phyloP scores from a whole-genome alignment of 192 early-diverging fungal species.

The Mortierella hygrophila region DNA sequence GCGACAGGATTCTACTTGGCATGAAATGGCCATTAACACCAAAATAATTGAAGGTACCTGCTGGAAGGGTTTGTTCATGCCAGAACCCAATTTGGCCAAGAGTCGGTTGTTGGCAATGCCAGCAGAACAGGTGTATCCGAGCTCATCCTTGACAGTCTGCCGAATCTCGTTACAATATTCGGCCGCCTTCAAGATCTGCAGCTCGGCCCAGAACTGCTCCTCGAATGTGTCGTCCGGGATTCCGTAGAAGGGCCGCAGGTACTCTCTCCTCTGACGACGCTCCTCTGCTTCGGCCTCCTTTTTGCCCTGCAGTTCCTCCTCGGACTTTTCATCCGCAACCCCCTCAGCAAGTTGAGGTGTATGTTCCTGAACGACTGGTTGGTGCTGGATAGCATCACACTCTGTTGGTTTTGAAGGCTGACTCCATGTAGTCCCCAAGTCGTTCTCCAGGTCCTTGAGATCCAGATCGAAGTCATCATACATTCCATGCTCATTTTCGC shows the following conservation, averaged over 20 bases:
- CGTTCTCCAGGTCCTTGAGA: conserved; percentile 20
- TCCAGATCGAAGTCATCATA: conserved; percentile 39
- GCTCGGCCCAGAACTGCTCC: conserved; percentile 76
- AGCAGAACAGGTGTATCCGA: conserved; percentile 85
- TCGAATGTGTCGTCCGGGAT: conserved; percentile 48
- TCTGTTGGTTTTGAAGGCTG: not conserved
- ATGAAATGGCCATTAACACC: not conserved
- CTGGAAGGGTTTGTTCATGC: conserved; percentile 87
- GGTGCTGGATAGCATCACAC: not conserved
- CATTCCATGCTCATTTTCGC: not conserved
- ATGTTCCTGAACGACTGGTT: not conserved
- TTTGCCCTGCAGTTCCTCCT: conserved; percentile 23
- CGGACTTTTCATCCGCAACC: conserved; percentile 14
- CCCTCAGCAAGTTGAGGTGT: too few species aligned
- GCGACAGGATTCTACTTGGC: not conserved
- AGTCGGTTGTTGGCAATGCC: conserved; percentile 90
- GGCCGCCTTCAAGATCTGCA: conserved; percentile 83
- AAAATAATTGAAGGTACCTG: conserved; percentile 62
- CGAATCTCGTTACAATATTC: conserved; percentile 77
- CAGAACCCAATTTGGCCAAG: conserved; percentile 88
- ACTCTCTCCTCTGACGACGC: conserved; percentile 17
- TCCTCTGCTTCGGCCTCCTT: conserved; percentile 30
- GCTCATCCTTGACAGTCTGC: conserved; percentile 68
- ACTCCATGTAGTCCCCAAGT: conserved; percentile 3
- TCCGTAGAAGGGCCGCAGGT: conserved; percentile 31